Conservation (phyloP, 352 stramenopile genomes). For the Phytophthora cactorum region DNA sequence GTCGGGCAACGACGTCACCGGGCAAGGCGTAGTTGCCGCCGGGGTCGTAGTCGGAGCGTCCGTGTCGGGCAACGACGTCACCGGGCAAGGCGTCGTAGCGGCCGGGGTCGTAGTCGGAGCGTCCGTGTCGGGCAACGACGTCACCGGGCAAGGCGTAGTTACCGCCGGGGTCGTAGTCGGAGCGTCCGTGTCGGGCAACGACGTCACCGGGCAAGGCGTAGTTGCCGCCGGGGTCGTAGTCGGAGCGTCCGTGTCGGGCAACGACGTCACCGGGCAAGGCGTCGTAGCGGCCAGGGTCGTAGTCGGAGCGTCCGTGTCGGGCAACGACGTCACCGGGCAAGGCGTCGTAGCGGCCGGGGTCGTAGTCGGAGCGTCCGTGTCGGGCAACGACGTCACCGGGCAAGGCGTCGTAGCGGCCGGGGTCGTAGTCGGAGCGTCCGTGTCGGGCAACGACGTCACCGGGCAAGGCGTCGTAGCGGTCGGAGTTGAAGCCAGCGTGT, state of each 20-base stretch:
- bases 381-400: not conserved
- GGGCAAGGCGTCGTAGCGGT: slow-evolving; percentile 9
- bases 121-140: slow-evolving; percentile 5
- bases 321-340: not conserved
- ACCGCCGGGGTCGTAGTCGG: not conserved
- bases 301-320: not conserved
- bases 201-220: slow-evolving; percentile 20
- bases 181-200: slow-evolving; percentile 10
- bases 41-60: not conserved
- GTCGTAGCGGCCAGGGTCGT: not conserved
- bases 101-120: not conserved
- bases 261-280: slow-evolving; percentile 9
- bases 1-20: slow-evolving; percentile 12
- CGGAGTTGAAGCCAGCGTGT: slow-evolving; percentile 1
- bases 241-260: slow-evolving; percentile 1
- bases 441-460: slow-evolving; percentile 13
- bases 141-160: slow-evolving; percentile 12
- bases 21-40: slow-evolving; percentile 5
- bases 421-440: not conserved
- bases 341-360: not conserved
- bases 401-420: slow-evolving; percentile 1
- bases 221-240: slow-evolving; percentile 3
- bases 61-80: slow-evolving; percentile 11
- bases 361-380: not conserved
- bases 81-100: slow-evolving; percentile 7